Evolutionary conservation across 305 asterid species (phyloP).

Genomic region (Rubia balearica): DNA sequence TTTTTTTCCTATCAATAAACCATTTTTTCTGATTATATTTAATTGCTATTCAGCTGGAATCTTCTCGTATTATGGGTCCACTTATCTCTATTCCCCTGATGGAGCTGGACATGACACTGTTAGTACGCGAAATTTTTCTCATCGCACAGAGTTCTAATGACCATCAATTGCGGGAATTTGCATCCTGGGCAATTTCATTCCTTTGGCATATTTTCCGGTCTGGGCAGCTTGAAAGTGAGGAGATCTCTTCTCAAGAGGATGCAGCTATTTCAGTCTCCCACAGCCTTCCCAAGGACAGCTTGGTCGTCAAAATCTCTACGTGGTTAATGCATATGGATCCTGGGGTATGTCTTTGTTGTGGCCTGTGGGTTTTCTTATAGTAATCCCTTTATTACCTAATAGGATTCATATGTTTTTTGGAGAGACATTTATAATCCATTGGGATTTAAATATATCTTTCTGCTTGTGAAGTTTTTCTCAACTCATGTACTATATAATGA

Average conservation of each 20-base stretch:
- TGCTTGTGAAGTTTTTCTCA: background rate
- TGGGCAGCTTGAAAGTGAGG: slow-evolving; percentile 39
- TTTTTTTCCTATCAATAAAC: slow-evolving; percentile 4
- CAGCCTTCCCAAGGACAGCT: slow-evolving; percentile 59
- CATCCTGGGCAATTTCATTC: slow-evolving; percentile 87
- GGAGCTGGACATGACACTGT: slow-evolving; percentile 56
- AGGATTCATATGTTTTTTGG: background rate
- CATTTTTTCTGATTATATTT: slow-evolving; percentile 7
- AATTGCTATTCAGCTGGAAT: slow-evolving; percentile 40
- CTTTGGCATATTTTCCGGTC: slow-evolving; percentile 64
- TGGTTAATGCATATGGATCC: slow-evolving; percentile 74
- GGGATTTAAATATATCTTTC: slow-evolving; percentile 1
- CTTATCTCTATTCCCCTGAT: slow-evolving; percentile 43
- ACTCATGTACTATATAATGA: background rate
- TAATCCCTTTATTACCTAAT: background rate
- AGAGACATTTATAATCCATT: background rate
- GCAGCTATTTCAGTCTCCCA: slow-evolving; percentile 42
- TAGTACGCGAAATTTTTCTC: slow-evolving; percentile 80
- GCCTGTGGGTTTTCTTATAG: slow-evolving; percentile 4
- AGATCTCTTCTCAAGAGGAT: slow-evolving; percentile 31
- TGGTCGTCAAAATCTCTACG: slow-evolving; percentile 66
- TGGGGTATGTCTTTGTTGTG: slow-evolving; percentile 39
- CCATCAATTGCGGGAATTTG: slow-evolving; percentile 61
- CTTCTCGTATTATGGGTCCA: slow-evolving; percentile 44
- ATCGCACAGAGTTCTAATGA: slow-evolving; percentile 66